Conservation (phyloP, 1,284 basidiomycete genomes). For the Kwoniella shivajii region DNA sequence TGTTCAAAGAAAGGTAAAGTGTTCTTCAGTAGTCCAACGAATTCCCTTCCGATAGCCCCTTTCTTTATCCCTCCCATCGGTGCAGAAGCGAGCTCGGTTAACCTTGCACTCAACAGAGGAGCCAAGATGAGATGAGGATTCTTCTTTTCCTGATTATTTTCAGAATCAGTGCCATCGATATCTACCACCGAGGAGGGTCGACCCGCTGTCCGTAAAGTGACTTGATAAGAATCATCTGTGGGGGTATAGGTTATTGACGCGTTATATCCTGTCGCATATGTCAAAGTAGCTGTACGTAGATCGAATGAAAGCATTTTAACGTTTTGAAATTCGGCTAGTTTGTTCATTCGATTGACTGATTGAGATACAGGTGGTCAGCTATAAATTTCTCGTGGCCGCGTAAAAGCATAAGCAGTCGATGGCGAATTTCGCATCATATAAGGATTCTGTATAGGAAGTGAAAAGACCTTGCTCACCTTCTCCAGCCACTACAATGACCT, state of each 20-base stretch:
- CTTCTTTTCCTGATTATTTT: neutral
- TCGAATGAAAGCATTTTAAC: conserved; percentile 81
- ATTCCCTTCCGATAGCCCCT: conserved; percentile 31
- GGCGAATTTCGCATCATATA: neutral
- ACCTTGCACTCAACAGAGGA: conserved; percentile 36
- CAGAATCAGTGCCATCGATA: neutral
- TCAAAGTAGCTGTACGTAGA: conserved; percentile 83
- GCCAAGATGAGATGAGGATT: conserved; percentile 44
- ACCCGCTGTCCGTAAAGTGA: conserved; percentile 30
- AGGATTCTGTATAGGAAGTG: neutral
- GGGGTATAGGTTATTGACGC: conserved; percentile 51
- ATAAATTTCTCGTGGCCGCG: neutral
- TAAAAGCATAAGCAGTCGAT: too few species aligned
- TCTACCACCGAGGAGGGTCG: too few species aligned
- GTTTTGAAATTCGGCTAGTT: conserved; percentile 68
- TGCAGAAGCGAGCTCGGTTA: conserved; percentile 40
- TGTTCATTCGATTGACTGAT: conserved; percentile 76
- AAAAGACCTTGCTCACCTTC: conserved; percentile 61
- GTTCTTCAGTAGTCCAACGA: conserved; percentile 32
- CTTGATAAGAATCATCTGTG: conserved; percentile 45
- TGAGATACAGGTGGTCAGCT: neutral
- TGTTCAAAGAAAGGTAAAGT: conserved; percentile 36
- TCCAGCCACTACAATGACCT: conserved; percentile 86
- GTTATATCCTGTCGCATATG: conserved; percentile 59
- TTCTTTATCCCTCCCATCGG: neutral